A percentile compares a stretch with the other conserved stretches of the same genome.
phyloP scores from a whole-genome alignment of 2,329 filamentous ascomycete genomes.

The Alternaria brassicae region DNA sequence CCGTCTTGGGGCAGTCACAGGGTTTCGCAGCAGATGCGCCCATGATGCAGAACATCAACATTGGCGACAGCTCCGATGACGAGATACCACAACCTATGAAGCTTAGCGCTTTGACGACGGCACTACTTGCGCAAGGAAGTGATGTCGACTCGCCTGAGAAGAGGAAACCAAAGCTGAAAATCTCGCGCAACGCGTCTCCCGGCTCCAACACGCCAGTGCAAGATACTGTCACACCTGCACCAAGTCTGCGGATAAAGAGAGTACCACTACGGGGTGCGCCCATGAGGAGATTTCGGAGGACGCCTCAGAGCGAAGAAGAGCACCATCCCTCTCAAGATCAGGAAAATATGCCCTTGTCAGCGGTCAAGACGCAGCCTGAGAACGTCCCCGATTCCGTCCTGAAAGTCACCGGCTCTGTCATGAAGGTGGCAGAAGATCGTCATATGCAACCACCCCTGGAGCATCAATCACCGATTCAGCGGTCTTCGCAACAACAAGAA shows the following conservation, averaged over 20 bases:
- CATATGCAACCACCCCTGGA: conserved; percentile 30
- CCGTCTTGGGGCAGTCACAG: conserved; percentile 53
- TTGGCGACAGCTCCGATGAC: conserved; percentile 91
- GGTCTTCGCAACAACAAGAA: conserved; percentile 51
- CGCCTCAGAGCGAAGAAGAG: conserved; percentile 50
- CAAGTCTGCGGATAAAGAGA: conserved; percentile 50
- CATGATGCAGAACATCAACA: conserved; percentile 58
- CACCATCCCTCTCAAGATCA: conserved; percentile 69
- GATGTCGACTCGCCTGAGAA: conserved; percentile 52
- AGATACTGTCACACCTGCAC: conserved; percentile 51
- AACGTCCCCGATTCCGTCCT: conserved; percentile 40
- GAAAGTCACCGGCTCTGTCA: conserved; percentile 45
- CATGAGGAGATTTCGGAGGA: conserved; percentile 49
- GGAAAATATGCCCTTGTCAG: conserved; percentile 72
- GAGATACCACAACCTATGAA: conserved; percentile 88
- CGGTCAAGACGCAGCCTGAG: conserved; percentile 35
- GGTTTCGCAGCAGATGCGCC: conserved; percentile 56
- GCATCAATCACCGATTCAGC: conserved; percentile 40
- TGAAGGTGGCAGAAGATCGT: conserved; percentile 43
- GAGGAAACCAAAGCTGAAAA: conserved; percentile 48
- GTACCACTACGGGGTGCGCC: conserved; percentile 50
- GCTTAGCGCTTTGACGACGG: conserved; percentile 90
- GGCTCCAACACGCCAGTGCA: conserved; percentile 50
- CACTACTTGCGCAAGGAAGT: conserved; percentile 66
- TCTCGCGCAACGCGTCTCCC: conserved; percentile 44